Base-by-base conservation (phyloP, 257 asterid genomes). In the Penstemon barbatus region DNA sequence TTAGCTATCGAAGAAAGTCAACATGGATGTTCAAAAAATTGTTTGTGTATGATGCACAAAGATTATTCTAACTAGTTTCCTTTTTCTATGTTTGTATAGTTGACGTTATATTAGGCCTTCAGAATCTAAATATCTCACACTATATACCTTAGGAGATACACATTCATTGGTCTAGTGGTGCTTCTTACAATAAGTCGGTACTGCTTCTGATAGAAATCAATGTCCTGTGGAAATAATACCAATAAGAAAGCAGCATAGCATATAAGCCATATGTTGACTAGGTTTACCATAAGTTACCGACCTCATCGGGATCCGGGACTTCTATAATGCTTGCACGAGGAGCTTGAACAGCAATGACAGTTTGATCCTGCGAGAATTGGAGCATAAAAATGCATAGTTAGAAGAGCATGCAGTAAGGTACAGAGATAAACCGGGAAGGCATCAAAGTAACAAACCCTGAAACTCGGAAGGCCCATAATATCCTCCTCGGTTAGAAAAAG, bases 221-320 rank as follows among this genome's bases (percentile, higher is more conserved):
- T 40, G 57, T 80, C 95, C 95, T 86, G 84, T 38, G 65, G 69
- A 61, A 43, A 72, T 11, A 25, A 25, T 60, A 59, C 69, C 37
- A 54, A 71, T 81, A 75, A 74, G 66, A 68, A 46, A 71, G 49
- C 65, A 59, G 46, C 33, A 13, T 44, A 59, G 46, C 33, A 13
- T 44, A 50, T 39, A 25, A 48, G 65, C 40, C 19, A 69, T 41
- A 4, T 40, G 53, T 45, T 48, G 54, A 25, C 37, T 19, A 2
- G n/a, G 12, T 37, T 41, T 58, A 51, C 58, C 57, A 15, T 43
- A 56, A 60, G 71, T 9, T 41, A 81, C 86, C 61, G 44, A 86
- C 97, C 80, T 79, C 91, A 72, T 86, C 85, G 45, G 97, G 97
- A 76, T 86, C 95, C 33, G 93, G 96, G 59, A 91, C 95, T 85